phyloP scores from a whole-genome alignment of 139 green algal species.

The Diplosphaera chodatii region DNA sequence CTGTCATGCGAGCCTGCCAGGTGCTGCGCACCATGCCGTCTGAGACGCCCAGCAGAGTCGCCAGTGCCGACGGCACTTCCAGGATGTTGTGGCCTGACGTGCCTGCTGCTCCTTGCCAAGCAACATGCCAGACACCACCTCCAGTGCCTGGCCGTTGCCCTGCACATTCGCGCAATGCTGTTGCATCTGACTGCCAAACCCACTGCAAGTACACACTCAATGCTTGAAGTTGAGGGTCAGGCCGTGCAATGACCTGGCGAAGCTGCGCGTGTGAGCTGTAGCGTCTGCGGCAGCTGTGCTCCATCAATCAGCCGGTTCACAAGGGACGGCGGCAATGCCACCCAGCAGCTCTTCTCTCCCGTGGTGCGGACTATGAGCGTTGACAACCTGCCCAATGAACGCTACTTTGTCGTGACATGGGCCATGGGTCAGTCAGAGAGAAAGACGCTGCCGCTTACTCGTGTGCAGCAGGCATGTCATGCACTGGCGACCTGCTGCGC shows the following conservation, averaged over 20 bases:
- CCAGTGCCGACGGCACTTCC: slow-evolving; percentile 38
- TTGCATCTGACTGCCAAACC: no score
- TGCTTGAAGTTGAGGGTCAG: no score
- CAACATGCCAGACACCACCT: slow-evolving; percentile 20
- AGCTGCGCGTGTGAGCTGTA: neutral
- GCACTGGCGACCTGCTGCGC: no score
- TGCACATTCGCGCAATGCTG: no score
- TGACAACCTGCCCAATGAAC: slow-evolving; percentile 5
- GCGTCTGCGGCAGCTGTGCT: slow-evolving; percentile 3
- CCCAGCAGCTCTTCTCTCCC: slow-evolving; percentile 41
- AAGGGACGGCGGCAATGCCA: slow-evolving; percentile 29
- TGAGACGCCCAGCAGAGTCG: slow-evolving; percentile 26
- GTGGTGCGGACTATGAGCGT: slow-evolving; percentile 25
- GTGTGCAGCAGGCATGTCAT: no score
- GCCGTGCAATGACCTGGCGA: neutral
- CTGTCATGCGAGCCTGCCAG: no score
- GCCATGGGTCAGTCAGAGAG: no score
- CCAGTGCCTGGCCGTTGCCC: no score
- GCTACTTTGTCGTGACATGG: no score
- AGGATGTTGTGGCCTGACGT: slow-evolving; percentile 15
- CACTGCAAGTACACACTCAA: no score
- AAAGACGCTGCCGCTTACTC: no score
- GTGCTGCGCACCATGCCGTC: slow-evolving; percentile 19
- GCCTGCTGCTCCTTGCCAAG: slow-evolving; percentile 35
- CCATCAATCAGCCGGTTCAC: slow-evolving; percentile 16